phyloP scores from a whole-genome alignment of 371 early-diverging fungal genomes.

The Mucor velutinosus region DNA sequence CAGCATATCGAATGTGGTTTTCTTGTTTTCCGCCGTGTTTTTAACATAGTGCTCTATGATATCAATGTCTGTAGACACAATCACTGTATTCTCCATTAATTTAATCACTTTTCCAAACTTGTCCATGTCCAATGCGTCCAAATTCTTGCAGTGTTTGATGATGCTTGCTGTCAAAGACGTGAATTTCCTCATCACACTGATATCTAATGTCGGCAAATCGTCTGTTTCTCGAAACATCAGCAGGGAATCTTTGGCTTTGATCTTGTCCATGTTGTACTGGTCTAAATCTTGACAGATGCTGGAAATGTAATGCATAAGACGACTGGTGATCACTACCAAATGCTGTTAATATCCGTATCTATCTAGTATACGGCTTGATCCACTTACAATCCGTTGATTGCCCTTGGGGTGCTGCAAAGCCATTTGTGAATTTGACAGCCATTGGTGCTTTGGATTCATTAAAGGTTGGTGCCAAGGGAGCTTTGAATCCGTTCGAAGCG shows the following conservation, averaged over 20 bases:
- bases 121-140: slow-evolving; percentile 13
- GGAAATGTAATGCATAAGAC: slow-evolving; percentile 20
- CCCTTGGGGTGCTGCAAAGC: background rate
- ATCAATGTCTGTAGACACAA: slow-evolving; percentile 18
- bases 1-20: background rate
- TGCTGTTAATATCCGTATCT: background rate
- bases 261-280: slow-evolving; percentile 9
- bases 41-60: slow-evolving; percentile 14
- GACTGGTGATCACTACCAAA: slow-evolving; percentile 9
- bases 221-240: slow-evolving; percentile 16
- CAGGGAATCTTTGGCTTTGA: slow-evolving; percentile 7
- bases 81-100: slow-evolving; percentile 23
- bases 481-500: background rate
- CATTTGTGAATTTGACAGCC: background rate
- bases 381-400: slow-evolving; percentile 10
- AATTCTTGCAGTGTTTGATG: background rate
- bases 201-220: slow-evolving; percentile 18
- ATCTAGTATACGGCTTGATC: background rate
- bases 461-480: slow-evolving; percentile 5
- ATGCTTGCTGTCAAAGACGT: background rate
- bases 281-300: slow-evolving; percentile 22
- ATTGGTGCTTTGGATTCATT: background rate
- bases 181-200: slow-evolving; percentile 19
- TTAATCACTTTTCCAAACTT: slow-evolving; percentile 22
- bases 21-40: background rate